Evolutionary conservation across 305 asterid species (phyloP).

Genomic region (Fraxinus xanthoxyloides): DNA sequence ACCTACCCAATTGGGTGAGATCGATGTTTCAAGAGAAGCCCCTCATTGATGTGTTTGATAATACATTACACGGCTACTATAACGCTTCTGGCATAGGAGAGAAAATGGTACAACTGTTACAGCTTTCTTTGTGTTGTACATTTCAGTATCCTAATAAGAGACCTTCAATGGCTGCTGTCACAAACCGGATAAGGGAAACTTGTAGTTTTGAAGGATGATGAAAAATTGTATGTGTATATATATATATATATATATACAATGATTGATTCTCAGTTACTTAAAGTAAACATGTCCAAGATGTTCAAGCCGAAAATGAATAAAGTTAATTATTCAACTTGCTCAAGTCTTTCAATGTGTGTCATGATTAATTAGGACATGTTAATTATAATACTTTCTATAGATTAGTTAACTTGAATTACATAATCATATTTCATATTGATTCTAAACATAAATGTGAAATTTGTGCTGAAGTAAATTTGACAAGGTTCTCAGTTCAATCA

Average conservation of each 20-base stretch:
- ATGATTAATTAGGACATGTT: no score
- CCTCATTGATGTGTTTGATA: constrained; percentile 25
- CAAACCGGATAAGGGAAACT: constrained; percentile 20
- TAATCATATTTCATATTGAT: no score
- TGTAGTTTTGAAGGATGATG: constrained; percentile 15
- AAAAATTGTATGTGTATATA: not conserved
- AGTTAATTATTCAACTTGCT: no score
- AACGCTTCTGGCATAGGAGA: not conserved
- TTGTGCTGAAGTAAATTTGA: no score
- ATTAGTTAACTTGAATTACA: no score
- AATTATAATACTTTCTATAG: no score
- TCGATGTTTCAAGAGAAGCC: constrained; percentile 30
- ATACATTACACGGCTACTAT: not conserved
- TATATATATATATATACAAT: not conserved
- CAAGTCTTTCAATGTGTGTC: no score
- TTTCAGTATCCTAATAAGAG: constrained; percentile 28
- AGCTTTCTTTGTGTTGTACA: constrained; percentile 32
- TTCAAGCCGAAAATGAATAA: no score
- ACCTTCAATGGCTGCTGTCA: constrained; percentile 26
- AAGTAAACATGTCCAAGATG: not conserved
- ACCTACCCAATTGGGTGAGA: constrained; percentile 29
- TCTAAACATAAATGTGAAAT: no score
- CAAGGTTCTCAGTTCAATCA: no score
- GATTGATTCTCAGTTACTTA: not conserved
- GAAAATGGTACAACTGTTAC: constrained; percentile 28